phyloP scores from a whole-genome alignment of 768 basidiomycete genomes.

The Naganishia antarctica region DNA sequence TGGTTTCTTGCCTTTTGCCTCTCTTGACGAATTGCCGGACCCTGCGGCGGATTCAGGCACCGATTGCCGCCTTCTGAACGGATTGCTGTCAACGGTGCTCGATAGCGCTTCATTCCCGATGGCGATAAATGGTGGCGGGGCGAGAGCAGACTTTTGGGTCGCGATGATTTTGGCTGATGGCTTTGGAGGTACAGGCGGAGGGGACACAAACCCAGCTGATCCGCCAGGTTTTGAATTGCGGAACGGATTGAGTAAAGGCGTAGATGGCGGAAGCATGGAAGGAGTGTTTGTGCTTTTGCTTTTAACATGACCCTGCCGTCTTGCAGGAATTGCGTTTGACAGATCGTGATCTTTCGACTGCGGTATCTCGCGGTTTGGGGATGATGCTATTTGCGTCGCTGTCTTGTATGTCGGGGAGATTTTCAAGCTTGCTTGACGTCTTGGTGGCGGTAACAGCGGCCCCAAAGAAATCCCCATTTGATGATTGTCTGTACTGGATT shows the following conservation, averaged over 20 bases:
- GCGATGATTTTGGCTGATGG: not conserved
- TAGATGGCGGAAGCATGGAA: not conserved
- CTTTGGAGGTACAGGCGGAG: conserved; percentile 14
- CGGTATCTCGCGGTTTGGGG: not conserved
- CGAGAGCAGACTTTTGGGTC: not conserved
- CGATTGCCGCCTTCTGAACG: conserved; percentile 2
- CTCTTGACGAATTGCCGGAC: no score
- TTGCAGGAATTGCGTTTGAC: not conserved
- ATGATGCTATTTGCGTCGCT: not conserved
- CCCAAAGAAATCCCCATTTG: not conserved
- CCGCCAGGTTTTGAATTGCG: not conserved
- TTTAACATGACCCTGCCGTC: not conserved
- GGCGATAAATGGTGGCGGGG: not conserved
- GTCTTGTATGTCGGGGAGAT: not conserved
- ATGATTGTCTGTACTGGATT: not conserved
- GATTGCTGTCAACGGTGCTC: conserved; percentile 13
- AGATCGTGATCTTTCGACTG: not conserved
- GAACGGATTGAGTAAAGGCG: conserved; percentile 11
- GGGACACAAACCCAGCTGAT: not conserved
- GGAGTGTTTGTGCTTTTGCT: conserved; percentile 1
- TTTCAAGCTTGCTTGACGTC: conserved; percentile 4
- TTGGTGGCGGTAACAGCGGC: conserved; percentile 3
- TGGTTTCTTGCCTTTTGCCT: not conserved
- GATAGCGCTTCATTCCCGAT: not conserved
- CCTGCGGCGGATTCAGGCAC: not conserved